These are phyloP conservation scores for Actinomortierella wolfii DNA, from an alignment of 371 early-diverging fungal species.

Conservation along the genomic window DNA sequence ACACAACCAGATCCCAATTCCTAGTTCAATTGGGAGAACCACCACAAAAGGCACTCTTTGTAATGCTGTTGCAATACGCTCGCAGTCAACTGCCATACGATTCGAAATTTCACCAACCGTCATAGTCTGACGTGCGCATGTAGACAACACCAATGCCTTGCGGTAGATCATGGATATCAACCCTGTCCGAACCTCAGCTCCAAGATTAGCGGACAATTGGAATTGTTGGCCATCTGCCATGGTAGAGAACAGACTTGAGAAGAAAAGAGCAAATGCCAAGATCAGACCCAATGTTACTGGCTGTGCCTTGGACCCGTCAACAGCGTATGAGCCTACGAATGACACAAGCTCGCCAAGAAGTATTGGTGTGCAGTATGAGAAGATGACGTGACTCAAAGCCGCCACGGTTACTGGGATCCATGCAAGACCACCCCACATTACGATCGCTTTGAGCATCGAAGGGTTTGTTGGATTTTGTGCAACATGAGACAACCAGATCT, in stretches of 20 bases:
- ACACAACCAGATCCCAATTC: neutral
- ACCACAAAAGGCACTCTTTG: constrained; percentile 44
- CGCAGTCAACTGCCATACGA: constrained; percentile 32
- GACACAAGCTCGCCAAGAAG: constrained; percentile 18
- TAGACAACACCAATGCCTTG: constrained; percentile 45
- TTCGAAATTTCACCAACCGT: constrained; percentile 33
- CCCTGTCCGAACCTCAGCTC: constrained; percentile 52
- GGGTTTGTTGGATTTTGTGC: neutral
- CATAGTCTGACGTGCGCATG: constrained; percentile 16
- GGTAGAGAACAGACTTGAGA: constrained; percentile 14
- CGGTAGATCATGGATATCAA: constrained; percentile 60
- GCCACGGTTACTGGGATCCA: too few relatives aligned
- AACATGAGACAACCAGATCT: constrained; percentile 22
- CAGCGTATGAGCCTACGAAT: constrained; percentile 12
- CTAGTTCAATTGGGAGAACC: constrained; percentile 45
- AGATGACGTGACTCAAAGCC: too few relatives aligned
- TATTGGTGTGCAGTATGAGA: too few relatives aligned
- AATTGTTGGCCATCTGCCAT: constrained; percentile 23
- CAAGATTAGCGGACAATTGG: constrained; percentile 32
- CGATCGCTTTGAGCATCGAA: too few relatives aligned
- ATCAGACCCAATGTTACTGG: constrained; percentile 17
- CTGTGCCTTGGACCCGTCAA: neutral
- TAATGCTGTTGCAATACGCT: constrained; percentile 56
- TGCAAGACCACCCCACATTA: too few relatives aligned
- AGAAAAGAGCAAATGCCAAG: constrained; percentile 30